Percentiles rank a stretch among this genome's conserved stretches.
phyloP scores from a whole-genome alignment of 2,329 filamentous ascomycete species.

The Ceratocystis cubensis region DNA sequence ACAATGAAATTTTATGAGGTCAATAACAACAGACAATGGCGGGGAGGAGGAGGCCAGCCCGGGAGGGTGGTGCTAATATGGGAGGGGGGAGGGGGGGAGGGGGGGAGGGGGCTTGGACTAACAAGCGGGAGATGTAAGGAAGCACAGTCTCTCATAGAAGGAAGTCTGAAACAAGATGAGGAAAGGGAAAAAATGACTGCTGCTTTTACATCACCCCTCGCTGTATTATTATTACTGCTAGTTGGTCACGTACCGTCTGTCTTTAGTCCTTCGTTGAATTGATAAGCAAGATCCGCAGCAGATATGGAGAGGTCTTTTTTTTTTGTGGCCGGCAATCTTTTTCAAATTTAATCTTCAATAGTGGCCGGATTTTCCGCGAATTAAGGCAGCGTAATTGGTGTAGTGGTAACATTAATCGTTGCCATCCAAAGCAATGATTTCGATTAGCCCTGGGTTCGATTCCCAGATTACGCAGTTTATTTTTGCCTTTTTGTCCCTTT shows the following conservation, averaged over 20 bases:
- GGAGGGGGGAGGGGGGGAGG: too few relatives aligned
- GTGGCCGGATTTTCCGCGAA: not conserved
- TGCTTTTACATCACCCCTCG: too few relatives aligned
- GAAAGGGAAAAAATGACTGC: too few relatives aligned
- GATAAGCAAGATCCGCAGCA: too few relatives aligned
- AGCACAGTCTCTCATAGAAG: too few relatives aligned
- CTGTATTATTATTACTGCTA: too few relatives aligned
- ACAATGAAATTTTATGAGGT: conserved; percentile 1
- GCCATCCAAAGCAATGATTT: not conserved
- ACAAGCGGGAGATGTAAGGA: too few relatives aligned
- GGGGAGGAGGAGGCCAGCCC: not conserved
- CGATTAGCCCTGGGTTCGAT: conserved; percentile 6
- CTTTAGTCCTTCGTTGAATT: too few relatives aligned
- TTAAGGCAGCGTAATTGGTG: not conserved
- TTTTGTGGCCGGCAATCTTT: not conserved
- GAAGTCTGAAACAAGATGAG: too few relatives aligned
- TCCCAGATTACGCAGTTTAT: not conserved
- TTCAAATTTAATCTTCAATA: not conserved
- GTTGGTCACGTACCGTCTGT: too few relatives aligned
- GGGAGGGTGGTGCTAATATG: not conserved
- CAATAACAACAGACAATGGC: not conserved
- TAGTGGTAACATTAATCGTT: conserved; percentile 7
- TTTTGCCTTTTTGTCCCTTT: not conserved
- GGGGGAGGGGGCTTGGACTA: too few relatives aligned
- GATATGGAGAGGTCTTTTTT: too few relatives aligned